Evolutionary conservation across 177 flowering plant genomes (phyloP).

Genomic region (Telopea speciosissima): DNA sequence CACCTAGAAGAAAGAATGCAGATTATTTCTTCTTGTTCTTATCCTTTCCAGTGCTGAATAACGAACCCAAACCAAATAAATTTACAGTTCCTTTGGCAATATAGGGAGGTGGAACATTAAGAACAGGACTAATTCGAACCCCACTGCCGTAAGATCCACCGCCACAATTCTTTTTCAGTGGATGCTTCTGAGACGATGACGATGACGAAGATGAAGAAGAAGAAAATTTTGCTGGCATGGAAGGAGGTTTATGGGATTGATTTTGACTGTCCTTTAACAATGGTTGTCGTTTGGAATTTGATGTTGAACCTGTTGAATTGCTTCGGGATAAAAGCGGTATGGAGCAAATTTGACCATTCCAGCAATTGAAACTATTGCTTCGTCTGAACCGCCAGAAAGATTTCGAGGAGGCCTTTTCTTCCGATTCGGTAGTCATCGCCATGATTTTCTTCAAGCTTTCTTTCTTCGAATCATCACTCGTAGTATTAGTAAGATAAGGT

Average conservation of each 20-base stretch:
- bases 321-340: conserved; percentile 58
- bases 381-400: conserved; percentile 76
- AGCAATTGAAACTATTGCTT: conserved; percentile 65
- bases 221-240: conserved; percentile 10
- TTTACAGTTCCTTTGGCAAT: conserved; percentile 48
- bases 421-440: conserved; percentile 26
- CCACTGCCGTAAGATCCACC: conserved; percentile 32
- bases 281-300: conserved; percentile 32
- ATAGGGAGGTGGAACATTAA: conserved; percentile 65
- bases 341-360: conserved; percentile 34
- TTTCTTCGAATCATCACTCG: conserved; percentile 26
- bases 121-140: conserved; percentile 50
- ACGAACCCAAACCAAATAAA: conserved; percentile 65
- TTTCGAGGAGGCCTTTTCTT: conserved; percentile 29
- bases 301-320: conserved; percentile 80
- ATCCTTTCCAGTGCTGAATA: conserved; percentile 53
- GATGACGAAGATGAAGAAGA: conserved; percentile 14
- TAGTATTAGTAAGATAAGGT: background rate
- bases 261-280: conserved; percentile 30
- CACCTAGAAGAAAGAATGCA: background rate
- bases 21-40: conserved; percentile 47
- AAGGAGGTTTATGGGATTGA: conserved; percentile 29
- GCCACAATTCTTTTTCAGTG: conserved; percentile 37
- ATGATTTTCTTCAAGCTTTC: conserved; percentile 53
- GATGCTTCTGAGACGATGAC: conserved; percentile 31